phyloP scores from a whole-genome alignment of 495 filamentous ascomycete species.

The Apodospora peruviana region DNA sequence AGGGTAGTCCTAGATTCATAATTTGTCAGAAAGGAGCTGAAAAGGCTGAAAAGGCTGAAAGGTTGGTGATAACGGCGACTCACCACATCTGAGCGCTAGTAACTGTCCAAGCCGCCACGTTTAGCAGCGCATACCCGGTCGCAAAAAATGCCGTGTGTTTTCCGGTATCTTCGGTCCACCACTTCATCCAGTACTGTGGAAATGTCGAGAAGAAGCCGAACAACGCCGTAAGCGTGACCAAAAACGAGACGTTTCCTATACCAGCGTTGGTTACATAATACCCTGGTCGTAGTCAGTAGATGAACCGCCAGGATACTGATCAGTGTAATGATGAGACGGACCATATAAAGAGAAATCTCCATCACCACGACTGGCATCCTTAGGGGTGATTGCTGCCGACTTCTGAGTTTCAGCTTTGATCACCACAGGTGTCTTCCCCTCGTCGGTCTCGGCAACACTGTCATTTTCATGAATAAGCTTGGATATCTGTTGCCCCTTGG shows the following conservation, averaged over 20 bases:
- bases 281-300: constrained; percentile 14
- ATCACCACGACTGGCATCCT: not conserved
- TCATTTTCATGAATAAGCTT: constrained; percentile 11
- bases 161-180: constrained; percentile 27
- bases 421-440: not conserved
- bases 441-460: not conserved
- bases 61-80: constrained; percentile 1
- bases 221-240: constrained; percentile 22
- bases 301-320: not conserved
- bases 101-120: constrained; percentile 24
- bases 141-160: constrained; percentile 19
- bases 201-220: constrained; percentile 33
- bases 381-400: not conserved
- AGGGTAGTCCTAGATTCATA: not conserved
- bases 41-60: constrained; percentile 5
- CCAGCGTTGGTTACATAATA: constrained; percentile 56
- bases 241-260: constrained; percentile 36
- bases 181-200: constrained; percentile 35
- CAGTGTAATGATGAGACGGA: not conserved
- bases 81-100: constrained; percentile 26
- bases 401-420: no score
- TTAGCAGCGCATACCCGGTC: constrained; percentile 22
- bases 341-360: constrained; percentile 23
- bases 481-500: constrained; percentile 4
- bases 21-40: no score